Evolutionary conservation across 768 basidiomycete genomes (phyloP), one percentile per base, ranked within the genome.

Genomic region (Mycena chlorophos): DNA sequence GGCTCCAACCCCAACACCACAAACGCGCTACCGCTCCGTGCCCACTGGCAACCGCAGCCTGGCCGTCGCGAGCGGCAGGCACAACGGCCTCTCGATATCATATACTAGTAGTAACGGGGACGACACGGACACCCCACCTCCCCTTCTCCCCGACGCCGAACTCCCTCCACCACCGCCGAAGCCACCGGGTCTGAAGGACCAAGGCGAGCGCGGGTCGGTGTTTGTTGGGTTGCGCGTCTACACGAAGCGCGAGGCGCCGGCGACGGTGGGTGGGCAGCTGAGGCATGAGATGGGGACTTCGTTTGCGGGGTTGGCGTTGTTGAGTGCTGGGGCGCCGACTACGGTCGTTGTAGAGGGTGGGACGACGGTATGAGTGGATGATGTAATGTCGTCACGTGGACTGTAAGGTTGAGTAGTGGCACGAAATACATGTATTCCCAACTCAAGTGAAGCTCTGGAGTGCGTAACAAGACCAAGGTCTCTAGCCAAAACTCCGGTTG

Each of bases 211-310:
- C 2, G 54, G 58, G 12, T 49, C 58, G 23, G 13, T 66, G 4
- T 56, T 63, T 47, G 50, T 64, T 6, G 65, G 65, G 19, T 50
- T 66, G 23, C 56, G 65, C 6, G 63, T 66, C 3, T 58, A 58
- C 42, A 58, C 57, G 13, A 58, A 58, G n/a, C 39, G 43, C 5
- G 52, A 58, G 13, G 52, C 55, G 5, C 58, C 61, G 2, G 61
- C 61, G 8, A 54, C 49, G 0, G 22, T 64, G 29, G 56, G 46
- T 17, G 61, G 63, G 23, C 63, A 64, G 31, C 31, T 64, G 49
- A 58, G 63, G 13, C 52, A 54, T 54, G 52, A 58, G 39, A 49
- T 58, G 48, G 31, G 37, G 16, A 54, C 57, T 3, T 52, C 46
- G 0, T 57, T 57, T 25, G 56, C 51, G 3, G 56, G 56, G n/a